Evolutionary conservation across 1,284 basidiomycete species (phyloP), one percentile per base, ranked within the genome.

Genomic region (Ceratobasidium sp.): DNA sequence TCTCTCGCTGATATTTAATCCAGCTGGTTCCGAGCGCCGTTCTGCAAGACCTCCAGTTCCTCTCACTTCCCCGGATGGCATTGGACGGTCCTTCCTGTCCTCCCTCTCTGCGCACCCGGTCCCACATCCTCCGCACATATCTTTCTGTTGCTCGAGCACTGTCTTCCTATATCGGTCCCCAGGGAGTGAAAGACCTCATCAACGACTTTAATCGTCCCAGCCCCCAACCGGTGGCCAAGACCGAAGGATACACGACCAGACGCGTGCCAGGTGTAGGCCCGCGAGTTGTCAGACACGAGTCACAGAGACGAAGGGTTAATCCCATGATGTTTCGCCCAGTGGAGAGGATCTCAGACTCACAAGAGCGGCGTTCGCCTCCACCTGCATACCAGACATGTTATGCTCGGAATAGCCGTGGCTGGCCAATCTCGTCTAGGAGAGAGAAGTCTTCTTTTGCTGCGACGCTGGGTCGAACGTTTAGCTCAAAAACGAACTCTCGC

Each of bases 251-350:
- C 20, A 42, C 12, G 7, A 70, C 56, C 3, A 71, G 67, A 59
- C 54, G 42, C 6, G 57, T 71, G 26, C 69, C 69, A n/a, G 69
- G 69, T 13, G 44, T 62, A 12, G 69, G 69, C 28, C 69, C 69
- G 10, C 42, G 69, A 26, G 52, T 38, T 3, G n/a, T 69, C 5
- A 69, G 64, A 17, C 44, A 46, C 12, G 64, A 46, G 38, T 28
- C 28, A 17, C 33, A 64, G 40, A 40, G 40, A n/a, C 33, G 61
- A 44, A 42, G 40, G 20, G 13, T 65, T 15, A 33, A 28, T 28
- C 28, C 44, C 3, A 40, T 17, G 57, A 59, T 38, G 33, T 59
- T 59, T n/a, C 28, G 33, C 13, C 57, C 57, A 12, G 26, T 10
- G 12, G 33, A 13, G 33, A 59, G 38, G 12, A 20, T 38, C 12